phyloP scores from a whole-genome alignment of 108 stramenopile genomes.

The Ochromonas danica region DNA sequence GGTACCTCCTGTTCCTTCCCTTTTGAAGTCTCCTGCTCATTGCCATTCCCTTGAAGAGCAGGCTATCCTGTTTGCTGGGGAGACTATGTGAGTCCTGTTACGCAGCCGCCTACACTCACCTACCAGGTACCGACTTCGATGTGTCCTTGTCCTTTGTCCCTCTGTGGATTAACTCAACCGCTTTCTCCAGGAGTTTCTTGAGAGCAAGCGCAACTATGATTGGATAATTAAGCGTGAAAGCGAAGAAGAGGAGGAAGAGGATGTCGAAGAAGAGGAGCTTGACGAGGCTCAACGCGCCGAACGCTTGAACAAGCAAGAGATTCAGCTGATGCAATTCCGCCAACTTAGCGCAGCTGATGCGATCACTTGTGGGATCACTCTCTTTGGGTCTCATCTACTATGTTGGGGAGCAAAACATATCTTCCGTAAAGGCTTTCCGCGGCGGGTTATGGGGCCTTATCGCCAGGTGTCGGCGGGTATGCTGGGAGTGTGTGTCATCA shows the following conservation, averaged over 20 bases:
- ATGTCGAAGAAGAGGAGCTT: background rate
- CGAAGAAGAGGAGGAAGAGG: background rate
- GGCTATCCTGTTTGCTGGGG: background rate
- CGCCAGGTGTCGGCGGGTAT: background rate
- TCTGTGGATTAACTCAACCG: background rate
- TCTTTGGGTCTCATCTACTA: background rate
- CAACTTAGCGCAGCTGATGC: background rate
- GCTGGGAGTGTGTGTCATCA: slow-evolving; percentile 19
- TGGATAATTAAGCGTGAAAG: background rate
- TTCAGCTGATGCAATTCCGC: background rate
- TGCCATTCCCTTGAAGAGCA: too few species aligned
- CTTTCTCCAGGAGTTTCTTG: too few species aligned
- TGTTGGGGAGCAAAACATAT: background rate
- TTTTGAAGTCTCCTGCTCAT: too few species aligned
- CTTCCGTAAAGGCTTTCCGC: background rate
- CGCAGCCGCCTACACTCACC: background rate
- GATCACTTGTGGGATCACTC: slow-evolving; percentile 5
- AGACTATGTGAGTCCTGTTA: too few species aligned
- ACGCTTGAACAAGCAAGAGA: background rate
- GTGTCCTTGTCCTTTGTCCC: background rate
- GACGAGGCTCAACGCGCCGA: background rate
- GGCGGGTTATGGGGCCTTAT: background rate
- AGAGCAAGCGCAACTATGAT: background rate
- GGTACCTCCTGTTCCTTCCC: too few species aligned
- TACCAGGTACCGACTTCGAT: background rate